These are phyloP conservation scores for Magnolia sinica DNA, from an alignment of 164 flowering plant genomes.

Conservation along the genomic window DNA sequence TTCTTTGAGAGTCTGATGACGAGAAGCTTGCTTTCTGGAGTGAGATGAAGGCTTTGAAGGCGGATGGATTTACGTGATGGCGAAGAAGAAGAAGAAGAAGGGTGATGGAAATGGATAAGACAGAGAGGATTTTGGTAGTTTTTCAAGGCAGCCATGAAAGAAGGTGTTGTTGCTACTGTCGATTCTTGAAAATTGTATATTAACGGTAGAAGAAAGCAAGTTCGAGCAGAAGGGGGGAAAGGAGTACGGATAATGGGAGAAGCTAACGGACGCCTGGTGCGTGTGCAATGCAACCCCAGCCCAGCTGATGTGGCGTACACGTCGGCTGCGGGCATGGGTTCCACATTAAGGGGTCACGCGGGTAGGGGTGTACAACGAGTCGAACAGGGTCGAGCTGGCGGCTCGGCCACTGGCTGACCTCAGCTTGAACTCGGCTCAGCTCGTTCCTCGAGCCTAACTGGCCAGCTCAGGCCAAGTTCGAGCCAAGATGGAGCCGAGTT, in stretches of 20 bases:
- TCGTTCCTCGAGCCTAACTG: too few species aligned
- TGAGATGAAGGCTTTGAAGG: constrained; percentile 17
- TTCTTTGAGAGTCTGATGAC: constrained; percentile 17
- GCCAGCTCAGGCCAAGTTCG: too few species aligned
- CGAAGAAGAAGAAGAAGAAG: constrained; percentile 7
- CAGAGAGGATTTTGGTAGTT: constrained; percentile 6
- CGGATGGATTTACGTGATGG: neutral
- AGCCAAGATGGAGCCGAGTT: too few species aligned
- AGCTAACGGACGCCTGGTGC: neutral
- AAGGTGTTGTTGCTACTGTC: neutral
- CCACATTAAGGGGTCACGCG: too few species aligned
- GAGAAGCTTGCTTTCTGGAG: constrained; percentile 11
- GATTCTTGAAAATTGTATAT: neutral
- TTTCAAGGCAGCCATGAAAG: constrained; percentile 28
- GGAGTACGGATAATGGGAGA: neutral
- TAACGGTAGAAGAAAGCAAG: neutral
- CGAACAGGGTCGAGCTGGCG: too few species aligned
- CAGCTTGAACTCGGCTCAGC: too few species aligned
- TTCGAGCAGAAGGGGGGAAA: neutral
- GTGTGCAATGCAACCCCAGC: neutral
- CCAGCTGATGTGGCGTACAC: neutral
- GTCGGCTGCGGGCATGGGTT: too few species aligned
- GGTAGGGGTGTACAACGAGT: too few species aligned
- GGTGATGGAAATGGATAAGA: constrained; percentile 6
- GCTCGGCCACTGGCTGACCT: too few species aligned